Conservation (phyloP, 2,329 filamentous ascomycete genomes). For the Xylaria hypoxylon region DNA sequence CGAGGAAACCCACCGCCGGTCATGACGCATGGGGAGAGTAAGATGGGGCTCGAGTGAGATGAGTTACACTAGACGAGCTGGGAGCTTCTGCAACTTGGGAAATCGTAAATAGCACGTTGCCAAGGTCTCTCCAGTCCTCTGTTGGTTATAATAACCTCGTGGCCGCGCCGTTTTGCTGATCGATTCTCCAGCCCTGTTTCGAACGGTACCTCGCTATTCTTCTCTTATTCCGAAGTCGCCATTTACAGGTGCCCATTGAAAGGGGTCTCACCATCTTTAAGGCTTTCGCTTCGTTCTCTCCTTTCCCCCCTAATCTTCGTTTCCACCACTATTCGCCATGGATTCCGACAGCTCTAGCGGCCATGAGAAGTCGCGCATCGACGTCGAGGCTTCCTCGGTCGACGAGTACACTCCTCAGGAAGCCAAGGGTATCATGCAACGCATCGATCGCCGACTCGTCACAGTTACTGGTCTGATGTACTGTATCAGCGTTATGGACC, state of each 20-base stretch:
- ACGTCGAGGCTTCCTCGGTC: conserved; percentile 38
- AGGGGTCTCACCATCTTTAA: conserved; percentile 27
- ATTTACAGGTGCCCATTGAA: conserved; percentile 31
- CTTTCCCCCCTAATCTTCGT: neutral
- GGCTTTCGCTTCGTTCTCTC: conserved; percentile 19
- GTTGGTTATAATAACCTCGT: conserved; percentile 35
- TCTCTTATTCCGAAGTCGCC: conserved; percentile 26
- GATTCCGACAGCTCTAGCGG: conserved; percentile 35
- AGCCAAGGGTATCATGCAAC: conserved; percentile 74
- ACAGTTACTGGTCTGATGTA: conserved; percentile 74
- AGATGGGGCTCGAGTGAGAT: conserved; percentile 21
- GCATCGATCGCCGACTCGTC: conserved; percentile 75
- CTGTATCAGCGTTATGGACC: conserved; percentile 81
- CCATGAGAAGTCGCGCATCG: conserved; percentile 38
- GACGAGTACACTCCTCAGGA: conserved; percentile 69
- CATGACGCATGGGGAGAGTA: conserved; percentile 29
- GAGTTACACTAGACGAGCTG: conserved; percentile 5
- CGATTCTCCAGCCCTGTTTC: conserved; percentile 2
- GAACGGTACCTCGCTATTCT: conserved; percentile 19
- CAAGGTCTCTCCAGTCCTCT: neutral
- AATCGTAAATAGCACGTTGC: conserved; percentile 5
- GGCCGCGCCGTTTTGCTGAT: conserved; percentile 26
- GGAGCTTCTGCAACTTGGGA: neutral
- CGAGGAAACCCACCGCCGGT: conserved; percentile 18
- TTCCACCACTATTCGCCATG: conserved; percentile 22